phyloP scores from a whole-genome alignment of 1,284 basidiomycete species.

The Apiotrichum akiyoshidainum region DNA sequence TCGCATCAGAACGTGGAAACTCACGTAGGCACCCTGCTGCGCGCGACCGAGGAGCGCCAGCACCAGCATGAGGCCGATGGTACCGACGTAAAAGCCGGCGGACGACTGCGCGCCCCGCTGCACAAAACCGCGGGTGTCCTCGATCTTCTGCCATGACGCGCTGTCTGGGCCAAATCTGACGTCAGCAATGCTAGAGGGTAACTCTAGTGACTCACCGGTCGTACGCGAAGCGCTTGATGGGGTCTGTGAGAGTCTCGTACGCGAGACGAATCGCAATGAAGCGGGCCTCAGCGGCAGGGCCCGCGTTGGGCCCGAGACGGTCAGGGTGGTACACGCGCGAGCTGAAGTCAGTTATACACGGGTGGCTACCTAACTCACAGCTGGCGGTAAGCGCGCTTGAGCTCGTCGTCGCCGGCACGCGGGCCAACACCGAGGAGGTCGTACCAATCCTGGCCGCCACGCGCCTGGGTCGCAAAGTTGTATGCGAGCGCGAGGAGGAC shows the following conservation, averaged over 20 bases:
- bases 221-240: conserved; percentile 76
- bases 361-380: conserved; percentile 51
- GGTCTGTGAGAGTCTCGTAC: conserved; percentile 75
- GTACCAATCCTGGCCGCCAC: conserved; percentile 61
- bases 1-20: conserved; percentile 36
- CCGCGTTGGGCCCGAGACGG: conserved; percentile 59
- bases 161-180: conserved; percentile 15
- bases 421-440: conserved; percentile 64
- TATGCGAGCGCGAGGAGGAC: conserved; percentile 66
- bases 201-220: conserved; percentile 59
- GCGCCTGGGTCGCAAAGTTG: conserved; percentile 61
- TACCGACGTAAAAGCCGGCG: conserved; percentile 11
- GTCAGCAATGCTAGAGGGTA: not conserved
- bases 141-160: conserved; percentile 4
- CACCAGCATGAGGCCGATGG: conserved; percentile 4
- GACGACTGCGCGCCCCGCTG: conserved; percentile 2
- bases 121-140: conserved; percentile 13
- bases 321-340: conserved; percentile 76
- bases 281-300: conserved; percentile 53
- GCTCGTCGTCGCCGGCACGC: conserved; percentile 61
- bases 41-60: conserved; percentile 56
- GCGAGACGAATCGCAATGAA: conserved; percentile 73
- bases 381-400: conserved; percentile 69
- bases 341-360: conserved; percentile 14
- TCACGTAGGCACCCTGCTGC: conserved; percentile 64